These are phyloP conservation scores for Aristolochia californica DNA, from an alignment of 164 flowering plant species.

Conservation along the genomic window DNA sequence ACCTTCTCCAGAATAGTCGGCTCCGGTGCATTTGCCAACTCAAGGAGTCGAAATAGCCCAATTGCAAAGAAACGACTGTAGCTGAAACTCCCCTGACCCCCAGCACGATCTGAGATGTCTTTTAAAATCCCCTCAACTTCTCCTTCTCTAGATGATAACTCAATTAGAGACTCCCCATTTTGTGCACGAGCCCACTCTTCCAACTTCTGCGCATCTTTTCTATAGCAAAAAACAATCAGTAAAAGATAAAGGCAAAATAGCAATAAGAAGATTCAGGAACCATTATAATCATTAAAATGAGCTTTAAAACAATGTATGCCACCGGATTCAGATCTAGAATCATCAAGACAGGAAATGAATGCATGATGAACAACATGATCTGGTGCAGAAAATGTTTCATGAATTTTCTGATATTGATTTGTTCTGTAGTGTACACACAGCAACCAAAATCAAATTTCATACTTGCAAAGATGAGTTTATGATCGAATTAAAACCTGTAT, in stretches of 20 bases:
- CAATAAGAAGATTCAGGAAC: no score
- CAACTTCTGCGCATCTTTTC: conserved; percentile 77
- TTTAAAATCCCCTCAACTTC: conserved; percentile 74
- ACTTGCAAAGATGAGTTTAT: not conserved
- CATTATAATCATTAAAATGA: no score
- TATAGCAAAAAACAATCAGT: conserved; percentile 15
- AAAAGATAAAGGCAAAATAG: conserved; percentile 3
- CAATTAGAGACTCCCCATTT: conserved; percentile 51
- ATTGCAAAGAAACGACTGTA: conserved; percentile 94
- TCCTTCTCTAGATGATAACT: conserved; percentile 77
- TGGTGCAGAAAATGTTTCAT: no score
- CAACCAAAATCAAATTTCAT: no score
- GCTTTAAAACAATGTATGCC: no score
- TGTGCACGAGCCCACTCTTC: conserved; percentile 94
- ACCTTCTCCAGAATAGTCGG: conserved; percentile 85
- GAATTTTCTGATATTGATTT: no score
- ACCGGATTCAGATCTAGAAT: no score
- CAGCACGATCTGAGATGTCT: conserved; percentile 79
- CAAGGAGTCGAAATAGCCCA: conserved; percentile 91
- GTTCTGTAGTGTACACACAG: no score
- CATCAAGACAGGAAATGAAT: no score
- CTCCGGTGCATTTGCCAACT: conserved; percentile 78
- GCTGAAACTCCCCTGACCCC: conserved; percentile 57
- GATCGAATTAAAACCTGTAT: conserved; percentile 43
- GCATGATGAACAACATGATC: no score